Conservation (phyloP, 768 basidiomycete species). For the Boletales sp. region DNA sequence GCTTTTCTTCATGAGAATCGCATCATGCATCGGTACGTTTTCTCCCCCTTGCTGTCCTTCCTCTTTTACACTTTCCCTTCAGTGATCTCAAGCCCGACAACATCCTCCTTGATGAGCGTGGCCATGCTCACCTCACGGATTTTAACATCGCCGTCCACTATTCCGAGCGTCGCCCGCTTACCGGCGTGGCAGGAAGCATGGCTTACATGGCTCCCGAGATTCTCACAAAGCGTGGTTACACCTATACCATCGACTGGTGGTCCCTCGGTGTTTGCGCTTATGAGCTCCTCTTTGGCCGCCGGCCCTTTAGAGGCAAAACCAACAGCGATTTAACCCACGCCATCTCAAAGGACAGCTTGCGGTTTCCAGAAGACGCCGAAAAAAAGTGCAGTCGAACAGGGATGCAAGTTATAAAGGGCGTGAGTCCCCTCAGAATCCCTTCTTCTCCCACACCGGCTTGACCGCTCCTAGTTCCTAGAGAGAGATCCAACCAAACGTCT, state of each 20-base stretch:
- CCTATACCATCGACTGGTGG: conserved; percentile 96
- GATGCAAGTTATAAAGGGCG: conserved; percentile 75
- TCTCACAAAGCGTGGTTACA: conserved; percentile 89
- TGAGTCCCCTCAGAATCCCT: conserved; percentile 38
- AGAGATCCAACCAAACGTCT: conserved; percentile 78
- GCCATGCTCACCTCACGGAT: conserved; percentile 95
- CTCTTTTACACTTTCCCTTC: background rate
- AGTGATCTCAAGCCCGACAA: conserved; percentile 98
- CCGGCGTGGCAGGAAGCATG: conserved; percentile 96
- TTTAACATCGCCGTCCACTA: conserved; percentile 99
- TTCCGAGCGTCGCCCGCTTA: conserved; percentile 75
- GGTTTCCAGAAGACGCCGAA: conserved; percentile 89
- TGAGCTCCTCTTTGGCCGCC: conserved; percentile 86
- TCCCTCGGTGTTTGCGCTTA: conserved; percentile 91
- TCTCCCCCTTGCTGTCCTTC: no score
- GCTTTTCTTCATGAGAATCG: conserved; percentile 87
- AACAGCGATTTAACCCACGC: conserved; percentile 91
- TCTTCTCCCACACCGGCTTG: conserved; percentile 13
- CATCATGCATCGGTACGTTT: conserved; percentile 90
- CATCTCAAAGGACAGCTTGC: conserved; percentile 81
- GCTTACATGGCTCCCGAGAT: conserved; percentile 98
- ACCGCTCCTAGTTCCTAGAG: conserved; percentile 66
- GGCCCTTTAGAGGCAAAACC: conserved; percentile 91
- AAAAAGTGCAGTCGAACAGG: conserved; percentile 74
- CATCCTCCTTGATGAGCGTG: conserved; percentile 91